Conservation (phyloP, 768 basidiomycete species). For the Russula olivacea region DNA sequence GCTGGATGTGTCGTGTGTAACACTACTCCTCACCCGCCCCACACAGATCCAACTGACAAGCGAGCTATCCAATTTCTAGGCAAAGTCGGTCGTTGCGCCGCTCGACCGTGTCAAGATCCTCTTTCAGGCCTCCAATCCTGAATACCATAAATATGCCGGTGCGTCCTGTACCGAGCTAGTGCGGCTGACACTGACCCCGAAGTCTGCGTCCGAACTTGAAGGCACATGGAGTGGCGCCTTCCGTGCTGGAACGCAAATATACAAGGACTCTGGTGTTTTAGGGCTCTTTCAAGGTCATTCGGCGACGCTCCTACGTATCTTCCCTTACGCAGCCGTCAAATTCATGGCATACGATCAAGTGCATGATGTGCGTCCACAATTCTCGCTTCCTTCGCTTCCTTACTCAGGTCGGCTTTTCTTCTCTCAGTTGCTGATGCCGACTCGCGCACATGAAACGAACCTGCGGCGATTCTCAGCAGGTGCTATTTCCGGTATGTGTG, state of each 20-base stretch:
- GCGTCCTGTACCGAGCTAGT: background rate
- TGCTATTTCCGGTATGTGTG: slow-evolving; percentile 67
- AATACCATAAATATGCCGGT: slow-evolving; percentile 93
- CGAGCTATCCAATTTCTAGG: slow-evolving; percentile 40
- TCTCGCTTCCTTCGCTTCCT: background rate
- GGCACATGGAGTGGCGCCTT: slow-evolving; percentile 86
- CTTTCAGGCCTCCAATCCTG: slow-evolving; percentile 94
- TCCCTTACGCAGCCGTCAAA: slow-evolving; percentile 96
- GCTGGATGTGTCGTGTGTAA: slow-evolving; percentile 85
- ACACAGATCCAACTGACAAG: slow-evolving; percentile 18
- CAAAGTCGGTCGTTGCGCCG: slow-evolving; percentile 92
- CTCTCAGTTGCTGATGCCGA: slow-evolving; percentile 77
- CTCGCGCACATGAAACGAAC: slow-evolving; percentile 70
- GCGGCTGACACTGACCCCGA: background rate
- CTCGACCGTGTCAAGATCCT: slow-evolving; percentile 98
- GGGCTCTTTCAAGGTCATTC: slow-evolving; percentile 96
- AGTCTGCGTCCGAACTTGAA: slow-evolving; percentile 30
- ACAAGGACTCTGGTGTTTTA: slow-evolving; percentile 55
- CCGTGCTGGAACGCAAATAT: slow-evolving; percentile 69
- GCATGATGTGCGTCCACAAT: slow-evolving; percentile 53
- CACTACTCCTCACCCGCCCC: slow-evolving; percentile 12
- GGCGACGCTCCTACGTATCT: slow-evolving; percentile 87
- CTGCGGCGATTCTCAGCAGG: slow-evolving; percentile 52
- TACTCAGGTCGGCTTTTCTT: background rate
- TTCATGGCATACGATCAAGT: slow-evolving; percentile 94